phyloP scores from a whole-genome alignment of 2,329 filamentous ascomycete species.

The Epichloe sibirici region DNA sequence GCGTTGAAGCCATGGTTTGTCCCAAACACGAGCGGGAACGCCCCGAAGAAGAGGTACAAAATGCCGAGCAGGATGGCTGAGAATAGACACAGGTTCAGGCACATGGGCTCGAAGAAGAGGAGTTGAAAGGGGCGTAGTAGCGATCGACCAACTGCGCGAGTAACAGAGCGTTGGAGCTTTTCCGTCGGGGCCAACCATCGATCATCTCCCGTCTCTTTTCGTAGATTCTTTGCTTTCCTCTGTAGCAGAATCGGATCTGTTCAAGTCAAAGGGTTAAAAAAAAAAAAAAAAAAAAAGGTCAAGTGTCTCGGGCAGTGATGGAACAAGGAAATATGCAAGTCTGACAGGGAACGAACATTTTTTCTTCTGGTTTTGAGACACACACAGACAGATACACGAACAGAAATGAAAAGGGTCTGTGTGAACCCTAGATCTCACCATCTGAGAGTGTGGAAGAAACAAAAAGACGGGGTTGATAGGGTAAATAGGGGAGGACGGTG shows the following conservation, averaged over 20 bases:
- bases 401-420: background rate
- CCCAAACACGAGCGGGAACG: slow-evolving; percentile 69
- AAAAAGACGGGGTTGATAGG: background rate
- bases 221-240: slow-evolving; percentile 56
- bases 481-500: background rate
- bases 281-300: background rate
- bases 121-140: slow-evolving; percentile 66
- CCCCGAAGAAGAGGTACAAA: slow-evolving; percentile 83
- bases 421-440: background rate
- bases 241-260: slow-evolving; percentile 56
- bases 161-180: slow-evolving; percentile 54
- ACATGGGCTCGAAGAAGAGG: slow-evolving; percentile 75
- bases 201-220: slow-evolving; percentile 65
- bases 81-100: slow-evolving; percentile 66
- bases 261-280: background rate
- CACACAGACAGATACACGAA: background rate
- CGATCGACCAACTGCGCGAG: slow-evolving; percentile 44
- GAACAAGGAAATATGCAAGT: background rate
- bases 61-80: slow-evolving; percentile 79
- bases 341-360: background rate
- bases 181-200: slow-evolving; percentile 70
- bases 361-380: background rate
- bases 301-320: background rate
- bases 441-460: background rate
- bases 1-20: slow-evolving; percentile 63